Conservation (phyloP, 2,329 filamentous ascomycete genomes). For the Thielaviopsis ethacetica region DNA sequence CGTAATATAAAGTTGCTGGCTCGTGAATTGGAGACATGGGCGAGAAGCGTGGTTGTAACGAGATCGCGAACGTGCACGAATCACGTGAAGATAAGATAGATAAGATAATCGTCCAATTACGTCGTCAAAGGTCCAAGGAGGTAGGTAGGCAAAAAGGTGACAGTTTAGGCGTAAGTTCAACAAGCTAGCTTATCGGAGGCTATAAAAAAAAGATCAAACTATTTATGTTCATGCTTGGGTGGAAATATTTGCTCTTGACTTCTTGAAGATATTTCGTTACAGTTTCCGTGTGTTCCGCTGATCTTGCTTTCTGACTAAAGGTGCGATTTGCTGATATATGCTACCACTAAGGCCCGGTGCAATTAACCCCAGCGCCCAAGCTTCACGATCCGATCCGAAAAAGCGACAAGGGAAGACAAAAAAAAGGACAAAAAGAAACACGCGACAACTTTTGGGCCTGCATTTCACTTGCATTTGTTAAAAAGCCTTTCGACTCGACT, state of each 20-base stretch:
- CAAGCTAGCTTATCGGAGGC: neutral
- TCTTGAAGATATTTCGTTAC: too few relatives aligned
- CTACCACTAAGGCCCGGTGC: neutral
- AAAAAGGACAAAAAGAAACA: neutral
- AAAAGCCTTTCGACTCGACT: too few relatives aligned
- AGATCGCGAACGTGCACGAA: too few relatives aligned
- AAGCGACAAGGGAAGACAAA: neutral
- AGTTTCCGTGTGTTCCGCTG: too few relatives aligned
- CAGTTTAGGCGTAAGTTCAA: neutral
- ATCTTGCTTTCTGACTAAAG: too few relatives aligned
- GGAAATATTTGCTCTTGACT: too few relatives aligned
- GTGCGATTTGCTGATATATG: too few relatives aligned
- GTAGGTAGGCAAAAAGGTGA: neutral
- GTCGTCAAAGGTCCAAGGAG: neutral
- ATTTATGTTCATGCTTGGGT: too few relatives aligned
- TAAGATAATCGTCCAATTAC: neutral
- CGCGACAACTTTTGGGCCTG: neutral
- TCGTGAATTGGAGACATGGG: too few relatives aligned
- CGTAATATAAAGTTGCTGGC: too few relatives aligned
- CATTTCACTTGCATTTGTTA: neutral
- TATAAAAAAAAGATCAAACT: neutral
- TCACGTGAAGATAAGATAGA: neutral
- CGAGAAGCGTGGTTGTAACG: too few relatives aligned
- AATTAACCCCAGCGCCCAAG: neutral
- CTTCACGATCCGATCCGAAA: neutral